These are phyloP conservation scores for Scedosporium apiospermum DNA, from an alignment of 2,329 filamentous ascomycete genomes.

Conservation along the genomic window DNA sequence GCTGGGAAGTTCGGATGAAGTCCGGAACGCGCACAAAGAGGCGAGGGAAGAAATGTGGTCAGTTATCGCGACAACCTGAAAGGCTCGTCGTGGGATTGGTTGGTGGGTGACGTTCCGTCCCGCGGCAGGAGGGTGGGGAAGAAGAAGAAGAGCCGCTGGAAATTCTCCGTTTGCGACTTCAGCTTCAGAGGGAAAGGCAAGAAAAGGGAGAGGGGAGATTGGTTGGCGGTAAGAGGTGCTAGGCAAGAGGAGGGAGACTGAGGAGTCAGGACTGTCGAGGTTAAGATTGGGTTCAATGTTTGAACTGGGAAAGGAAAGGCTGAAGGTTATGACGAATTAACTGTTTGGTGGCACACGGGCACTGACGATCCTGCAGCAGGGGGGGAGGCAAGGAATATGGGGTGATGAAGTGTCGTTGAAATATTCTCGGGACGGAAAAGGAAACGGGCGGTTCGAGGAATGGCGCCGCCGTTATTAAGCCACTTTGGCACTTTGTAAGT, in stretches of 20 bases:
- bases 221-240: neutral
- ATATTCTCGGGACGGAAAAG: neutral
- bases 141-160: neutral
- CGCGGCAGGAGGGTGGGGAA: neutral
- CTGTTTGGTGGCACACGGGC: neutral
- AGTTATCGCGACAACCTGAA: neutral
- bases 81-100: neutral
- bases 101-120: constrained; percentile 7
- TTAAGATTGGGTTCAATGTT: neutral
- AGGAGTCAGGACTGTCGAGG: neutral
- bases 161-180: constrained; percentile 1
- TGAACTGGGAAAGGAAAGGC: neutral
- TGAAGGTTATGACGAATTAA: neutral
- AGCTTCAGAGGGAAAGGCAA: neutral
- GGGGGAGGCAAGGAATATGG: neutral
- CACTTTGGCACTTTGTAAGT: no score
- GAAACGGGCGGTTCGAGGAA: neutral
- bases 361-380: neutral
- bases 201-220: neutral
- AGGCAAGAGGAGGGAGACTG: neutral
- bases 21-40: neutral
- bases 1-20: neutral
- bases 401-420: neutral
- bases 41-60: neutral
- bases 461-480: neutral